These are phyloP conservation scores for Ormosia emarginata DNA, from an alignment of 306 rosid species.

Conservation along the genomic window DNA sequence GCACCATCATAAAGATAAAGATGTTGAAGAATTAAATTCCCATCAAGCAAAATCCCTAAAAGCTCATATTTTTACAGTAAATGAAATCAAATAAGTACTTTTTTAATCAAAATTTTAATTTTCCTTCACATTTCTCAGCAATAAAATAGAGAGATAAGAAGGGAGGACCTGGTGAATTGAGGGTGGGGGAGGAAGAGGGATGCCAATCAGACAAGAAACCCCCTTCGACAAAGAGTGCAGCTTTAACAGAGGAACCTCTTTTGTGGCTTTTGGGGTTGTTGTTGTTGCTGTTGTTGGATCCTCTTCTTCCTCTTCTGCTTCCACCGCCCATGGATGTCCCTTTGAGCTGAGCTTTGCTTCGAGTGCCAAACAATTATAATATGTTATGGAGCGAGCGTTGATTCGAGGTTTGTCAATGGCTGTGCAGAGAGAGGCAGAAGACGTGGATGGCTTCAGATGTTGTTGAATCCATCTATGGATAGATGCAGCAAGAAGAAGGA, in stretches of 20 bases:
- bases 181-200: slow-evolving; percentile 20
- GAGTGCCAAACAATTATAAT: neutral
- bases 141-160: neutral
- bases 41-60: neutral
- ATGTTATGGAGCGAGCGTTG: neutral
- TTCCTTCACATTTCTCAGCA: neutral
- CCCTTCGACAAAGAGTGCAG: slow-evolving; percentile 59
- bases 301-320: slow-evolving; percentile 40
- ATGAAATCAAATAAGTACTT: neutral
- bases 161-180: slow-evolving; percentile 55
- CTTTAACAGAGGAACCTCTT: slow-evolving; percentile 36
- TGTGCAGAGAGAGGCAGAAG: neutral
- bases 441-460: neutral
- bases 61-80: neutral
- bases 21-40: neutral
- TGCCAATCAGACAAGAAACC: slow-evolving; percentile 78
- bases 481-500: neutral
- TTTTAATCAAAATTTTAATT: neutral
- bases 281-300: slow-evolving; percentile 20
- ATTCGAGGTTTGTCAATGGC: neutral
- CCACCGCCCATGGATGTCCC: slow-evolving; percentile 58
- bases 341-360: neutral
- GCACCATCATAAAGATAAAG: neutral
- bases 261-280: slow-evolving; percentile 29
- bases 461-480: neutral